These are phyloP conservation scores for Phytophthora megakarya DNA, from an alignment of 352 stramenopile species.

Conservation along the genomic window DNA sequence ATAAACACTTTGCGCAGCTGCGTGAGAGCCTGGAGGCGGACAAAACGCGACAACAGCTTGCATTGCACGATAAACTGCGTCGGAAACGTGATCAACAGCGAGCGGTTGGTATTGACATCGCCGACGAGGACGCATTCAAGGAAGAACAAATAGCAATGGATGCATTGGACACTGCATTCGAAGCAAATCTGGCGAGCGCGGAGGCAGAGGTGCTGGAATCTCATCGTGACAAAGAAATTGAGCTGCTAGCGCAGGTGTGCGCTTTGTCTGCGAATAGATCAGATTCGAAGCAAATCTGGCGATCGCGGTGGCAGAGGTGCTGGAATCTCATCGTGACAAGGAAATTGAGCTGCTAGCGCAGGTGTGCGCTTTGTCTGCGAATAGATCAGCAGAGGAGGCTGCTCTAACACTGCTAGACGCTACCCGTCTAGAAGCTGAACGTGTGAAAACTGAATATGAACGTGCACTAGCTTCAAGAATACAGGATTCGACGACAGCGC, in stretches of 20 bases:
- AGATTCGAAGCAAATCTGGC: slow-evolving; percentile 27
- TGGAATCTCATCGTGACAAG: slow-evolving; percentile 22
- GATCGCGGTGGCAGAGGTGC: slow-evolving; percentile 9
- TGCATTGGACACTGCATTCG: slow-evolving; percentile 24
- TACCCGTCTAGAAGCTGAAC: slow-evolving; percentile 32
- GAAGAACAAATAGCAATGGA: slow-evolving; percentile 19
- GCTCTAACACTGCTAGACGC: slow-evolving; percentile 22
- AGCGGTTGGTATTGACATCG: neutral
- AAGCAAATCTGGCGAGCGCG: slow-evolving; percentile 12
- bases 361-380: slow-evolving; percentile 25
- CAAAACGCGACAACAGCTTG: slow-evolving; percentile 33
- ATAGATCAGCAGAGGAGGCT: slow-evolving; percentile 22
- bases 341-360: slow-evolving; percentile 21
- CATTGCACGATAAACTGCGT: slow-evolving; percentile 34
- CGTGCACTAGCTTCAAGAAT: slow-evolving; percentile 15
- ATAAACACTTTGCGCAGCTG: slow-evolving; percentile 28
- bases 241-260: slow-evolving; percentile 24
- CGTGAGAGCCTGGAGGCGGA: slow-evolving; percentile 20
- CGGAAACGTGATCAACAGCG: slow-evolving; percentile 28
- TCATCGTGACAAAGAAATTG: slow-evolving; percentile 22
- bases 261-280: no score
- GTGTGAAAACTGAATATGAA: slow-evolving; percentile 35
- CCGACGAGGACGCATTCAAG: slow-evolving; percentile 7
- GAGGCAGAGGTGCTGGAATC: slow-evolving; percentile 17
- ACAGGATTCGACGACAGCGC: slow-evolving; percentile 1